A percentile compares a stretch with the other conserved stretches of the same genome.
These are phyloP conservation scores for Daldinia loculata DNA, from an alignment of 495 filamentous ascomycete species.

Conservation along the genomic window DNA sequence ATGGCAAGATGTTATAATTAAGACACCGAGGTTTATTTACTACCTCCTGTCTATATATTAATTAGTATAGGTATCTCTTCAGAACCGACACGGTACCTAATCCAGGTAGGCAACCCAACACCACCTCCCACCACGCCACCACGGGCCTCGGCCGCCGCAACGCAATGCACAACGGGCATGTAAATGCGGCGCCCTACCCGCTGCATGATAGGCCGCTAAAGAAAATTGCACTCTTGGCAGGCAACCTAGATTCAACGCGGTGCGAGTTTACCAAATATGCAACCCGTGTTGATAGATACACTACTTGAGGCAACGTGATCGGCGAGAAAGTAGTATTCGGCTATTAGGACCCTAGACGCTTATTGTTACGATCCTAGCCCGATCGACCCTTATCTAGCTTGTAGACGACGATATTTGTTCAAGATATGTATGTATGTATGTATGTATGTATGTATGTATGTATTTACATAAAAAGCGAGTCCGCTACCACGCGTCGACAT, in stretches of 20 bases:
- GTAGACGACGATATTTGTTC: background rate
- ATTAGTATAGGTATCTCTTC: no score
- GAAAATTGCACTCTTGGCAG: background rate
- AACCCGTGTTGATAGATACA: background rate
- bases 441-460: background rate
- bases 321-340: background rate
- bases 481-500: slow-evolving; percentile 12
- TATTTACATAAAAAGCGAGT: background rate
- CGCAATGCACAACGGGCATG: background rate
- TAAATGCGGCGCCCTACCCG: background rate
- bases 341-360: background rate
- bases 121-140: no score
- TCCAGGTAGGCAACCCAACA: no score
- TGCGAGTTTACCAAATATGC: background rate
- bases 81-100: no score
- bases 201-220: background rate
- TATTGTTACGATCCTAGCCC: background rate
- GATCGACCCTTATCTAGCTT: background rate
- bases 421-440: background rate
- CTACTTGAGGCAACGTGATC: background rate
- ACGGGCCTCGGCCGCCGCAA: no score
- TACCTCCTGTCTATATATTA: no score
- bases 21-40: no score
- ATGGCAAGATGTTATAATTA: no score
- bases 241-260: background rate